A percentile compares a stretch with the other conserved stretches of the same genome.
phyloP scores from a whole-genome alignment of 2,329 filamentous ascomycete genomes.

The Fusarium pilosicola region DNA sequence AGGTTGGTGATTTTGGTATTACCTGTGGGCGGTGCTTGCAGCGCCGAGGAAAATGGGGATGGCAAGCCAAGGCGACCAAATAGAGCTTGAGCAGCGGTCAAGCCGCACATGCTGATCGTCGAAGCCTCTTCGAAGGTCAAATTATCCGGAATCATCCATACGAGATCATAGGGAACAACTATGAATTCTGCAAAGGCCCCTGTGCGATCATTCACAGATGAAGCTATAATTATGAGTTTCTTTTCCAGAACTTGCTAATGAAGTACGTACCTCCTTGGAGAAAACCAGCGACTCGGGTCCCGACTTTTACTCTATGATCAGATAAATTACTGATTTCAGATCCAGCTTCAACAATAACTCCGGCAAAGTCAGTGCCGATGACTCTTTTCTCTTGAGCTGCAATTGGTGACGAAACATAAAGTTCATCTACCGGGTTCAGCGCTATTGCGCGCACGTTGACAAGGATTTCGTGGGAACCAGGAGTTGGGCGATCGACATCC shows the following conservation, averaged over 20 bases:
- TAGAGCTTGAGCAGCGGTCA: constrained; percentile 56
- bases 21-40: too few relatives aligned
- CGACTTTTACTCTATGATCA: constrained; percentile 37
- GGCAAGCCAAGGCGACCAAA: constrained; percentile 51
- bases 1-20: constrained; percentile 23
- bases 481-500: constrained; percentile 29
- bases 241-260: accelerated
- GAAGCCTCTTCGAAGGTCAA: constrained; percentile 52
- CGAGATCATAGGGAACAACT: constrained; percentile 47
- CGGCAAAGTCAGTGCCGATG: constrained; percentile 55
- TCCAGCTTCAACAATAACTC: constrained; percentile 43
- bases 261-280: constrained; percentile 49
- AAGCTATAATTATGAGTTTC: constrained; percentile 34
- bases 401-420: constrained; percentile 51
- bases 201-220: constrained; percentile 53
- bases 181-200: constrained; percentile 59
- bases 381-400: constrained; percentile 44
- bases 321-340: constrained; percentile 5
- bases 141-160: constrained; percentile 49
- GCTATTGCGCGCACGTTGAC: constrained; percentile 41
- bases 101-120: constrained; percentile 52
- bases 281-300: constrained; percentile 53
- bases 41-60: accelerated
- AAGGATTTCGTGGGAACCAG: constrained; percentile 30
- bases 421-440: constrained; percentile 44